Evolutionary conservation across 352 stramenopile genomes (phyloP).

Genomic region (Thalassiosira ordinaria): DNA sequence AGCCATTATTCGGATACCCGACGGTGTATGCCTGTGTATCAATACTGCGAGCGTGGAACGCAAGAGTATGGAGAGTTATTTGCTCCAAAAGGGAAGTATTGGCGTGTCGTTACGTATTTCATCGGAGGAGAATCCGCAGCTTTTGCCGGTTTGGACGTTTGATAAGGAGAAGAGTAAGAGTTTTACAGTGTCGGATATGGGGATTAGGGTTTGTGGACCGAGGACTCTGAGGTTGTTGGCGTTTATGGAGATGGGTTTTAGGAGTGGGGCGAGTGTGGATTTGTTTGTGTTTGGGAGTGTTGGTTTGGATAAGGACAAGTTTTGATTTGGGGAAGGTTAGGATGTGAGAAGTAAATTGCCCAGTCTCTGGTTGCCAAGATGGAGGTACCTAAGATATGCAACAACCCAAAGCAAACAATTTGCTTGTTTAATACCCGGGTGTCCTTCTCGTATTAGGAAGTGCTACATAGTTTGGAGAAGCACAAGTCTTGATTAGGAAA

Average conservation of each 20-base stretch:
- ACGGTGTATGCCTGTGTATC: slow-evolving; percentile 44
- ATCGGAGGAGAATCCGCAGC: slow-evolving; percentile 47
- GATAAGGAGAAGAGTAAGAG: slow-evolving; percentile 30
- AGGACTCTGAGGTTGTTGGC: slow-evolving; percentile 42
- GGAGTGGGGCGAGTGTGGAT: slow-evolving; percentile 44
- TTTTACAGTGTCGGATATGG: slow-evolving; percentile 45
- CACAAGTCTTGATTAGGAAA: too few relatives aligned
- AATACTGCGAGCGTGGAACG: slow-evolving; percentile 32
- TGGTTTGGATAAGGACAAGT: slow-evolving; percentile 44
- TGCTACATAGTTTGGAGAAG: too few relatives aligned
- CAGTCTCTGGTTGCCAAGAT: too few relatives aligned
- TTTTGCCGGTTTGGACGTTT: slow-evolving; percentile 55
- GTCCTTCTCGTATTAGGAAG: too few relatives aligned
- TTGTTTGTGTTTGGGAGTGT: slow-evolving; percentile 55
- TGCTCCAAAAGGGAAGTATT: slow-evolving; percentile 44
- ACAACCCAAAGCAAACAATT: not conserved
- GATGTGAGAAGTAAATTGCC: too few relatives aligned
- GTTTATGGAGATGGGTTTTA: slow-evolving; percentile 58
- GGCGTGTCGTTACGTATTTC: slow-evolving; percentile 40
- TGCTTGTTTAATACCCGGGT: not conserved
- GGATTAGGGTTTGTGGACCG: slow-evolving; percentile 38
- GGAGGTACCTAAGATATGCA: too few relatives aligned
- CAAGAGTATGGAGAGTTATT: slow-evolving; percentile 38
- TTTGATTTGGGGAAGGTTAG: slow-evolving; percentile 17
- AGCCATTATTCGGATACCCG: slow-evolving; percentile 45